Evolutionary conservation across 2,329 filamentous ascomycete species (phyloP), one percentile per base, ranked within the genome.

Genomic region (Fusarium euwallaceae): DNA sequence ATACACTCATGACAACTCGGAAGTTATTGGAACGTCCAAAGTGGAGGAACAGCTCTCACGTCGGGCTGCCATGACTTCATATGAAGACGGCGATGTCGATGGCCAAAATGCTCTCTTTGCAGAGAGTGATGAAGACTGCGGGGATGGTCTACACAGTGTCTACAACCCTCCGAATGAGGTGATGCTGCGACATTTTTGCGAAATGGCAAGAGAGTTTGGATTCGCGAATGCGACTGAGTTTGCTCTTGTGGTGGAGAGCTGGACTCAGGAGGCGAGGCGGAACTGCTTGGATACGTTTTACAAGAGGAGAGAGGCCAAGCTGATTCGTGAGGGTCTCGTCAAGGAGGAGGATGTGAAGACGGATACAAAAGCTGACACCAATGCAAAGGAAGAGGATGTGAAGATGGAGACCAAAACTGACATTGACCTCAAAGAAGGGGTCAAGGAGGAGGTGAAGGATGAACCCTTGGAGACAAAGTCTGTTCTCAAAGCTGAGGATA

Each of bases 1-100:
- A 79, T 99, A 99, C 81, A 97, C 95, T 0, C 97, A 99, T 80
- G 94, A 98, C 77, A 99, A 99, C 81, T 95, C 94, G 2, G 95
- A 99, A 83, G 95, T 99, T 16, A 91, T 99, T 66, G 97, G 97
- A 12, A 93, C 94, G 1, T 97, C 93, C n/a, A 94, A 93, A 76
- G 89, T 98, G n/a, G 97, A 99, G 83, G 93, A 94, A 73, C 90
- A 92, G 67, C 89, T 99, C 6, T 95, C 93, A 55, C 92, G 92
- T 22, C 91, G 90, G 48, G 97, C 96, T 6, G 91, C 93, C 79
- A 87, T 92, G 78, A 86, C 86, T 0, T 87, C 86, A 4, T 87
- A 87, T 67, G 78, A 77, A 1, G 81, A 80, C 29, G 81, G 78
- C 6, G 85, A 88, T 70, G 68, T 86, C 3, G 87, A 88, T 11